These are phyloP conservation scores for Geotrichum klebahnii DNA, from an alignment of 1,139 yeast genomes.

Conservation along the genomic window DNA sequence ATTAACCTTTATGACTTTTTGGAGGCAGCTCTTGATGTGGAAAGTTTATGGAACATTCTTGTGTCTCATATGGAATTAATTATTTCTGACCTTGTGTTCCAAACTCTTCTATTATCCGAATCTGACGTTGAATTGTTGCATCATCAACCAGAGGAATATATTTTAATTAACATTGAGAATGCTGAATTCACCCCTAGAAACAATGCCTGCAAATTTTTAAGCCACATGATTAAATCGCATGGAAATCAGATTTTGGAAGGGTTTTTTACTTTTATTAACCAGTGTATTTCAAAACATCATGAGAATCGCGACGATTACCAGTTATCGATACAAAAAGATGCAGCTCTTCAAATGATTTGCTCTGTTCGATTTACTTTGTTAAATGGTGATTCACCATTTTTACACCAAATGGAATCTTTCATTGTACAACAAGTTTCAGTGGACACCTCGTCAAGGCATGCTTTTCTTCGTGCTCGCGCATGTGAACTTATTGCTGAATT, in stretches of 20 bases:
- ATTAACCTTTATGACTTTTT: constrained; percentile 42
- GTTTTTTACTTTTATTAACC: constrained; percentile 62
- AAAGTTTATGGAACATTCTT: constrained; percentile 66
- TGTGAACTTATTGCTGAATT: constrained; percentile 69
- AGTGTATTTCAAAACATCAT: constrained; percentile 46
- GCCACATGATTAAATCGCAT: constrained; percentile 64
- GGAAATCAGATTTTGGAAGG: constrained; percentile 59
- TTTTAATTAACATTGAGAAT: constrained; percentile 70
- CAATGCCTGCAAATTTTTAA: constrained; percentile 74
- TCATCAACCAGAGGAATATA: constrained; percentile 85
- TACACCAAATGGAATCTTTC: constrained; percentile 64
- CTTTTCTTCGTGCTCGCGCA: constrained; percentile 79
- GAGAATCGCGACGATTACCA: constrained; percentile 48
- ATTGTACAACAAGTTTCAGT: constrained; percentile 64
- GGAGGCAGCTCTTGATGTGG: constrained; percentile 64
- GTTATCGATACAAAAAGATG: constrained; percentile 70
- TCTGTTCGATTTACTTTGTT: constrained; percentile 59
- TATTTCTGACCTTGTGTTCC: constrained; percentile 70
- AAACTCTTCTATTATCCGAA: constrained; percentile 68
- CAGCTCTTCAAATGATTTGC: constrained; percentile 73
- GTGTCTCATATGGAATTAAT: constrained; percentile 61
- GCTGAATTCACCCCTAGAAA: constrained; percentile 71
- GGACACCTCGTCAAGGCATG: constrained; percentile 58
- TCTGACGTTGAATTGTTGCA: constrained; percentile 72
- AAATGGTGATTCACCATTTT: constrained; percentile 54